Evolutionary conservation across 495 filamentous ascomycete genomes (phyloP).

Genomic region (Hypomontagnella monticulosa): DNA sequence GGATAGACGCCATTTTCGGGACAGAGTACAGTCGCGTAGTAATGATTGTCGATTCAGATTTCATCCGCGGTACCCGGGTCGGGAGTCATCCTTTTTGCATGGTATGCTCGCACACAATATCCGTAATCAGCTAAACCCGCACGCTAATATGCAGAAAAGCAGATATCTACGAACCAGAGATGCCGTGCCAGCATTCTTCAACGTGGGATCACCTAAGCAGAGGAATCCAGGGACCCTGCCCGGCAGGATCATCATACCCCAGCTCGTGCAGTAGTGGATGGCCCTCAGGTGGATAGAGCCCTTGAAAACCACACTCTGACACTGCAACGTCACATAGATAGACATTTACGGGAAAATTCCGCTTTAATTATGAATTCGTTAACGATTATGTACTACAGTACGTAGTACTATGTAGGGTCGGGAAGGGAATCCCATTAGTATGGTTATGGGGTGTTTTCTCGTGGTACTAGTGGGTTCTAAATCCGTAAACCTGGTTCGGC

Average conservation of each 20-base stretch:
- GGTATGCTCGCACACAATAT: not conserved
- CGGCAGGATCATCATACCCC: conserved; percentile 10
- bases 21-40: not conserved
- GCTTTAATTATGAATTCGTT: not conserved
- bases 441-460: not conserved
- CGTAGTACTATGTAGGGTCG: too few species aligned
- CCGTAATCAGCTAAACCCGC: not conserved
- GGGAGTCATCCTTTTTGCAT: too few species aligned
- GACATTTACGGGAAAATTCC: not conserved
- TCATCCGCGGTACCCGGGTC: not conserved
- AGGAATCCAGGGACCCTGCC: conserved; percentile 2
- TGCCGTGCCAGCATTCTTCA: conserved; percentile 4
- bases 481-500: conserved; percentile 8
- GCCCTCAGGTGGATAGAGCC: not conserved
- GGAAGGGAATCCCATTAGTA: too few species aligned
- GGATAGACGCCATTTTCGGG: conserved; percentile 24
- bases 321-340: conserved; percentile 26
- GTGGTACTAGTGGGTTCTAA: not conserved
- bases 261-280: conserved; percentile 19
- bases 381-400: not conserved
- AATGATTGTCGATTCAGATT: not conserved
- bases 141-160: not conserved
- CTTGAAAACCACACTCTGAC: conserved; percentile 1
- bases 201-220: conserved; percentile 5
- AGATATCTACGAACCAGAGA: not conserved